A percentile compares a stretch with the other conserved stretches of the same genome.
These are phyloP conservation scores for Cutaneotrichosporon spelunceum DNA, from an alignment of 1,284 basidiomycete species.

Conservation along the genomic window DNA sequence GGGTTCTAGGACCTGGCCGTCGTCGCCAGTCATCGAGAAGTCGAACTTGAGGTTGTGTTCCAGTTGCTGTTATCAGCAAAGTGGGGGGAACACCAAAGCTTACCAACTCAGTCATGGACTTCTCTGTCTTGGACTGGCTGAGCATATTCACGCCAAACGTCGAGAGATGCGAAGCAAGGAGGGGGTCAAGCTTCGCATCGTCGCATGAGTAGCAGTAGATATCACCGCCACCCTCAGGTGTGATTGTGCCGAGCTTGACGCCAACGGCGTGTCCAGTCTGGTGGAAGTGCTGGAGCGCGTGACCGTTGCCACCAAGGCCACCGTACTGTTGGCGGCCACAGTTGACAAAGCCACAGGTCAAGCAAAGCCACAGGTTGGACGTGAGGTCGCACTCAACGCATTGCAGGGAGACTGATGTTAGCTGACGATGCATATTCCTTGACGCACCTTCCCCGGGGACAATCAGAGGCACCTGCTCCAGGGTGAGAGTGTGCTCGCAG, in stretches of 20 bases:
- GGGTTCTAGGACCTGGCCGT: slow-evolving; percentile 82
- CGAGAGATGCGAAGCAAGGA: slow-evolving; percentile 69
- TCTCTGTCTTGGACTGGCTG: slow-evolving; percentile 86
- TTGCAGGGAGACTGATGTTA: slow-evolving; percentile 63
- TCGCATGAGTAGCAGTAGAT: slow-evolving; percentile 93
- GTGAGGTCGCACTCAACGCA: slow-evolving; percentile 75
- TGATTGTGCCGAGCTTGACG: slow-evolving; percentile 96
- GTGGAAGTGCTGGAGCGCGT: slow-evolving; percentile 79
- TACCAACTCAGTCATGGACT: slow-evolving; percentile 93
- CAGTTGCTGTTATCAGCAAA: slow-evolving; percentile 65
- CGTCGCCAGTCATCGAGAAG: slow-evolving; percentile 87
- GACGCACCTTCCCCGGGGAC: slow-evolving; percentile 36
- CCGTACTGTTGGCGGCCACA: slow-evolving; percentile 88
- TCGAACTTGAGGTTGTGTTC: slow-evolving; percentile 95
- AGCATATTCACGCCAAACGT: slow-evolving; percentile 85
- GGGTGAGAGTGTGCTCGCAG: slow-evolving; percentile 80
- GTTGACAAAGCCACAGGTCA: slow-evolving; percentile 89
- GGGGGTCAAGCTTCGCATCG: slow-evolving; percentile 78
- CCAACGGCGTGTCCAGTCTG: slow-evolving; percentile 74
- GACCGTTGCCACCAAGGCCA: slow-evolving; percentile 81
- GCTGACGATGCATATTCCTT: slow-evolving; percentile 23
- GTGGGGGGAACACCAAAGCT: slow-evolving; percentile 31
- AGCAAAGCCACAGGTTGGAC: slow-evolving; percentile 91
- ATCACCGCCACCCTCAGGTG: slow-evolving; percentile 82
- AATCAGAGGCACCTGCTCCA: slow-evolving; percentile 62